Percentiles rank a stretch among this genome's conserved stretches.
Evolutionary conservation across 768 basidiomycete genomes (phyloP).

Genomic region (Termitomyces sp.): DNA sequence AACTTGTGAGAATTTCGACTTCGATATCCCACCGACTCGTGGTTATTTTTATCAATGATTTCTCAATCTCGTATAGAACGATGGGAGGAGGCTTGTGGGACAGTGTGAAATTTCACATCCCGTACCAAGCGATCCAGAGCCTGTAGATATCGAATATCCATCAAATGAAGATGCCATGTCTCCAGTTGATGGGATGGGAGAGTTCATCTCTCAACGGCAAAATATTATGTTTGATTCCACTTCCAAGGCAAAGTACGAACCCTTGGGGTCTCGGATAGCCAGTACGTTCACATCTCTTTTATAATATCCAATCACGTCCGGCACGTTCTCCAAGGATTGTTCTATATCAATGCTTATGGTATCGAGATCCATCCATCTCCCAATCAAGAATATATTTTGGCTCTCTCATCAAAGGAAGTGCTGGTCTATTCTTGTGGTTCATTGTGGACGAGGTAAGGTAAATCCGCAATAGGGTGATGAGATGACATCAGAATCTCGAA

Average conservation of each 20-base stretch:
- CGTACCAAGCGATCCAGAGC: slow-evolving; percentile 28
- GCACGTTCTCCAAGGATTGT: slow-evolving; percentile 46
- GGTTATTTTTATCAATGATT: slow-evolving; percentile 1
- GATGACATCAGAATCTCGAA: not conserved
- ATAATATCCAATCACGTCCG: slow-evolving; percentile 5
- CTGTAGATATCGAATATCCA: slow-evolving; percentile 25
- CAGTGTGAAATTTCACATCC: slow-evolving; percentile 96
- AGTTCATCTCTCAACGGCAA: slow-evolving; percentile 36
- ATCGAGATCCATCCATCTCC: slow-evolving; percentile 89
- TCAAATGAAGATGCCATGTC: slow-evolving; percentile 31
- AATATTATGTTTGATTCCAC: slow-evolving; percentile 64
- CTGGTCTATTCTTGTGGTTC: slow-evolving; percentile 93
- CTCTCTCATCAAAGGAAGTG: slow-evolving; percentile 53
- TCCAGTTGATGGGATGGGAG: slow-evolving; percentile 51
- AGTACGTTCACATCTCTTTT: slow-evolving; percentile 35
- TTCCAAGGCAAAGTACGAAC: slow-evolving; percentile 48
- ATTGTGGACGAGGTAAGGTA: slow-evolving; percentile 78
- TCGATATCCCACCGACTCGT: not conserved
- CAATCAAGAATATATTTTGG: slow-evolving; percentile 72
- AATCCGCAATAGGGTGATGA: not conserved
- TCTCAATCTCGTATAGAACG: slow-evolving; percentile 40
- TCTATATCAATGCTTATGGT: slow-evolving; percentile 88
- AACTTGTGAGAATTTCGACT: slow-evolving; percentile 52
- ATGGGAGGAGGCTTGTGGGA: slow-evolving; percentile 75
- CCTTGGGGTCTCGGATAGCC: slow-evolving; percentile 54